Base-by-base conservation (phyloP, 805 yeast species). In the Ogataea populi-albae region DNA sequence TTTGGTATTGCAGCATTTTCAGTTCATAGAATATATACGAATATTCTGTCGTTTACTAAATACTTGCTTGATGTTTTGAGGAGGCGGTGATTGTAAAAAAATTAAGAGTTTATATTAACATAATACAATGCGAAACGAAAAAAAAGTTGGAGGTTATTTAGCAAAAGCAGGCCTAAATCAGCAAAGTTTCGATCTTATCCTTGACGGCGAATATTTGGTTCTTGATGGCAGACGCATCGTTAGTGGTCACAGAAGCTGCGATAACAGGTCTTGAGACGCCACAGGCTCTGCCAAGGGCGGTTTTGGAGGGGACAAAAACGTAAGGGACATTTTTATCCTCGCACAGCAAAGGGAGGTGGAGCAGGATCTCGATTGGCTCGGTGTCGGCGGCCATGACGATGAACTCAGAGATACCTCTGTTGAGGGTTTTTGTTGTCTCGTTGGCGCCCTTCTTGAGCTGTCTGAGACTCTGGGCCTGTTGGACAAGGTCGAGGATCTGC, bases 341-440 rank as follows among this genome's bases (percentile, higher is more conserved):
- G 71, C 99, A 93, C 58, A 93, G 76, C 58, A 93, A 78, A 34
- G 99, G 99, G 66, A 93, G 78, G 66, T 93, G 98, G 69, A 93
- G 79, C 62, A 93, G 81, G 68, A 93, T 91, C 75, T 93, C 99
- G 62, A 93, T 89, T 58, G 99, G 99, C 71, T 89, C 96, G 59
- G 98, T 88, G 65, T 93, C 99, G 57, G 98, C 99, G 52, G 99
- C 98, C 97, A 93, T 87, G 73, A 91, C 86, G 68, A 91, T 89
- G 77, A 91, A 91, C 74, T 91, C 98, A 58, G 97, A 86, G 61
- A 91, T 91, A 81, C 98, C 98, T 77, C 98, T 86, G 85, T 91
- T 91, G 72, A 91, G 79, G 57, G 97, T 91, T 79, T 91, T 91
- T 71, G 97, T 93, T 61, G 98, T 95, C 75, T 93, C 99, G 68